Conservation (phyloP, 2,329 filamentous ascomycete species). For the Fusarium udum region DNA sequence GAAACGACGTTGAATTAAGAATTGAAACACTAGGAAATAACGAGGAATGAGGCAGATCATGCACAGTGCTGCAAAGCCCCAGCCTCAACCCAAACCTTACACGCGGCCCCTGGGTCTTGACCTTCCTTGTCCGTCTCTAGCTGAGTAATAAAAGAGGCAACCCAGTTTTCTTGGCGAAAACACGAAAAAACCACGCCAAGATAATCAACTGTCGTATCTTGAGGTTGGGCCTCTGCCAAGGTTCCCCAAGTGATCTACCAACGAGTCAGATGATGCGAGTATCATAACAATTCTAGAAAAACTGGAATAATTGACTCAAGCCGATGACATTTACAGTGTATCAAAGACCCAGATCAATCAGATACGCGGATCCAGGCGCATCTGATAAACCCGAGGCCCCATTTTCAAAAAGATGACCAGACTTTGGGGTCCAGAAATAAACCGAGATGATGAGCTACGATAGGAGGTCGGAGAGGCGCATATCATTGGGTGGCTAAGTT, state of each 20-base stretch:
- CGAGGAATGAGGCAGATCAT: background rate
- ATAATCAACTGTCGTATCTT: background rate
- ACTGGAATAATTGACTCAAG: background rate
- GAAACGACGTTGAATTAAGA: conserved; percentile 18
- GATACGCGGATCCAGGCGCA: background rate
- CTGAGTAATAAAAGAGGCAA: background rate
- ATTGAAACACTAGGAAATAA: background rate
- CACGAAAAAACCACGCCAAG: conserved; percentile 12
- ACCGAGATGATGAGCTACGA: background rate
- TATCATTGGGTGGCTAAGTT: background rate
- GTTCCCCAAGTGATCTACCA: background rate
- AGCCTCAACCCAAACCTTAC: background rate
- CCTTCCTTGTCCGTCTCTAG: background rate
- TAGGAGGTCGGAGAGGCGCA: background rate
- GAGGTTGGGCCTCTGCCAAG: conserved; percentile 10
- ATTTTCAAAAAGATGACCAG: background rate
- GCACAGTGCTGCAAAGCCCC: background rate
- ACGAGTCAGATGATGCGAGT: conserved; percentile 14
- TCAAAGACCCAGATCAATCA: background rate
- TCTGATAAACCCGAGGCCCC: background rate
- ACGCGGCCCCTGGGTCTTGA: background rate
- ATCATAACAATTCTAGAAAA: conserved; percentile 1
- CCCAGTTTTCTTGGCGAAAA: conserved; percentile 7
- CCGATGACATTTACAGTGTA: background rate
- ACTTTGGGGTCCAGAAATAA: background rate